Percentiles rank a stretch among this genome's conserved stretches.
Conservation (phyloP, 2,329 filamentous ascomycete genomes). For the Aschersonia sp. region DNA sequence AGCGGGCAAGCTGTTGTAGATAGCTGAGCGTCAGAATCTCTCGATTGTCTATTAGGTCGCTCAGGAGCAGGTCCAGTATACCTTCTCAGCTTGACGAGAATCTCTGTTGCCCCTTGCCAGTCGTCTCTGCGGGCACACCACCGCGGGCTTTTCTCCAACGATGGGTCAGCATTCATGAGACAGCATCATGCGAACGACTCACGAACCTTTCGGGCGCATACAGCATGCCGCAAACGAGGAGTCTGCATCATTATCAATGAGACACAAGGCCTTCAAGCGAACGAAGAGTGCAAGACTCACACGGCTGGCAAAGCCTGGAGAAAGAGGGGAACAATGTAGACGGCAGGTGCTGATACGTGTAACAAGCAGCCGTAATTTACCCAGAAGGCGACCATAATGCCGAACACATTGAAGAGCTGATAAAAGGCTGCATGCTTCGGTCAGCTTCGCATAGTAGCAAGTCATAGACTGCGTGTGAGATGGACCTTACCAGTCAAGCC, state of each 20-base stretch:
- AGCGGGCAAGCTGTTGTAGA: conserved; percentile 27
- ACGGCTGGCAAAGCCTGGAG: conserved; percentile 52
- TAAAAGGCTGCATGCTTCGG: conserved; percentile 21
- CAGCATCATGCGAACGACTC: conserved; percentile 4
- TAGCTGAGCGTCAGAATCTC: too few relatives aligned
- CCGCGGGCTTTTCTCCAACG: conserved; percentile 32
- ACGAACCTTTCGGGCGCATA: conserved; percentile 35
- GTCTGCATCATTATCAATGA: conserved; percentile 7
- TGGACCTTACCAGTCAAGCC: conserved; percentile 25
- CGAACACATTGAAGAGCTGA: conserved; percentile 32
- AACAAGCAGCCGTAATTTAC: conserved; percentile 38
- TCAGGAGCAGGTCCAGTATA: conserved; percentile 4
- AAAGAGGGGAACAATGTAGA: conserved; percentile 47
- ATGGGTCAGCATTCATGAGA: too few relatives aligned
- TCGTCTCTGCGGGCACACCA: conserved; percentile 54
- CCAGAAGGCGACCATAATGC: conserved; percentile 29
- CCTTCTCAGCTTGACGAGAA: conserved; percentile 37
- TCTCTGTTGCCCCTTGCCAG: conserved; percentile 46
- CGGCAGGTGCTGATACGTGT: conserved; percentile 29
- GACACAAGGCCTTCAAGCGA: neutral
- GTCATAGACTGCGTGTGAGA: neutral
- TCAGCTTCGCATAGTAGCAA: neutral
- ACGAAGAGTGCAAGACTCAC: conserved; percentile 9
- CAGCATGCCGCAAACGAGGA: conserved; percentile 45
- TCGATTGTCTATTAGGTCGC: too few relatives aligned